Evolutionary conservation across 306 rosid genomes (phyloP), one percentile per base, ranked within the genome.

Genomic region (Prunus mume): DNA sequence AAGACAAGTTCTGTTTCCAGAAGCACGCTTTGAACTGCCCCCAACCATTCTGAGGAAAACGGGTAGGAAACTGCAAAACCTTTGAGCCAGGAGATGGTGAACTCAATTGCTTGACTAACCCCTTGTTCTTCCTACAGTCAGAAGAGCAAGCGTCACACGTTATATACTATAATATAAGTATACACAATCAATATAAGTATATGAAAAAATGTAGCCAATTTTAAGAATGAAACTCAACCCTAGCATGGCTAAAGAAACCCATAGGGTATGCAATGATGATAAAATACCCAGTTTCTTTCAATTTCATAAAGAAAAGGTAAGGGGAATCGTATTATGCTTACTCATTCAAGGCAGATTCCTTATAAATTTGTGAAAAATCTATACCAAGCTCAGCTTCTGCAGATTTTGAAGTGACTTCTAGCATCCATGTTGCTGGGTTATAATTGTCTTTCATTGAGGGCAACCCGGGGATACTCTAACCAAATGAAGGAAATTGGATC

Each of bases 381-480:
- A 89, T 56, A 38, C 83, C 83, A 10, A 83, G 86, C 56, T 82
- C 90, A 51, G 77, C 69, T 88, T 91, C 94, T 55, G 83, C 83
- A 34, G 85, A 82, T 38, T 15, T 75, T 18, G 91, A 86, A 79
- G 90, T 89, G 19, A 85, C 87, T 69, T 91, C 94, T 51, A 89
- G 68, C 91, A 89, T 89, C 94, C 97, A 91, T 30, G 94, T 82
- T 41, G 94, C 90, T 3, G 94, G 94, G 78, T 91, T 91, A 32
- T 89, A 80, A 69, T 88, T 86, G 70, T 89, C 87, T 82, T 61
- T 89, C 12, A 91, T 91, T 73, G 85, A 74, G 6, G 88, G 88
- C 32, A 89, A 90, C 75, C 94, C 90, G 1, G 88, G 88, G 74
- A 88, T 85, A 65, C 83, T 80, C 97, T 91, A 46, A 43, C 27